Evolutionary conservation across 2,329 filamentous ascomycete genomes (phyloP).

Genomic region (Ophiocordyceps sinensis): DNA sequence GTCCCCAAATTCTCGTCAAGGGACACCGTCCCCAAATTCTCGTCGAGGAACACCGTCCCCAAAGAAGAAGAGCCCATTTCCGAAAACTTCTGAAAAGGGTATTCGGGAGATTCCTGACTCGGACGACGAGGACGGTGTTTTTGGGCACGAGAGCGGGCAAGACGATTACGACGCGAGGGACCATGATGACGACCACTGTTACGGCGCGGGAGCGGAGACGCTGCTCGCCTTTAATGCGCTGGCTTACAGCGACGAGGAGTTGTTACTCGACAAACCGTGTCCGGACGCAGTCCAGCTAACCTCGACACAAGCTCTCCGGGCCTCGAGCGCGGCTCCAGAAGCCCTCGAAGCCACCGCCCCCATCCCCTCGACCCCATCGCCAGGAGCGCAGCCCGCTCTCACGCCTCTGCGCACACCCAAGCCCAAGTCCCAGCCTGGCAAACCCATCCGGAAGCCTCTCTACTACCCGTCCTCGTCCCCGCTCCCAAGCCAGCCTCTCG

Average conservation of each 20-base stretch:
- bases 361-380: neutral
- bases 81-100: neutral
- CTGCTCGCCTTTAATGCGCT: constrained; percentile 19
- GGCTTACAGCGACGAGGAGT: constrained; percentile 6
- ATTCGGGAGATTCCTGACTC: constrained; percentile 33
- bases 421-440: neutral
- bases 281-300: neutral
- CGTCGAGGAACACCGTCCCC: neutral
- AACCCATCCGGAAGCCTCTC: constrained; percentile 14
- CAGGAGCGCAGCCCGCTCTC: neutral
- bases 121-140: constrained; percentile 25
- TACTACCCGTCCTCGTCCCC: constrained; percentile 7
- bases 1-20: neutral
- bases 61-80: neutral
- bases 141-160: constrained; percentile 5
- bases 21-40: neutral
- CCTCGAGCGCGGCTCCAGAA: neutral
- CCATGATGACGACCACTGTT: constrained; percentile 7
- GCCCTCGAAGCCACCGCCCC: neutral
- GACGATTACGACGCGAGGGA: constrained; percentile 4
- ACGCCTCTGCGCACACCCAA: neutral
- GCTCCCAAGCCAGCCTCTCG: constrained; percentile 16
- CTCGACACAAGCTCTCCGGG: neutral
- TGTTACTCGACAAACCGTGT: neutral
- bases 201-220: constrained; percentile 17